Conservation (phyloP, 805 yeast species). For the Yamadazyma philogaea region DNA sequence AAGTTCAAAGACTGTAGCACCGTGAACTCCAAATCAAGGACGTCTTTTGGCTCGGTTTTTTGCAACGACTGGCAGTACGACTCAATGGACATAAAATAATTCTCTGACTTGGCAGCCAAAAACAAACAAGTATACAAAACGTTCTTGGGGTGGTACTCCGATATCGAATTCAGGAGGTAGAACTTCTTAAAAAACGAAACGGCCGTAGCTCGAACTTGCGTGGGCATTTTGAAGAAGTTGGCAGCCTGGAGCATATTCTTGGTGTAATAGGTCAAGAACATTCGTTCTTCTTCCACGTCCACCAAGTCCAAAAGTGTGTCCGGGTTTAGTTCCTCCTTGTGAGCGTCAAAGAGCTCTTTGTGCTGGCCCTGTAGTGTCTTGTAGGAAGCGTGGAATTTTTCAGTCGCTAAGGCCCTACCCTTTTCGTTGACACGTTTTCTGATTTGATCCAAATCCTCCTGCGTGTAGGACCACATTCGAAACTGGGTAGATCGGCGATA, state of each 20-base stretch:
- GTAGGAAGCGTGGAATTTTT: slow-evolving; percentile 26
- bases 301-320: slow-evolving; percentile 43
- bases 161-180: slow-evolving; percentile 73
- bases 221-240: slow-evolving; percentile 72
- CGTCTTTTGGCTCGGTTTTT: slow-evolving; percentile 61
- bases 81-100: slow-evolving; percentile 81
- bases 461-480: slow-evolving; percentile 79
- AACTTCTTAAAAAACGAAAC: slow-evolving; percentile 77
- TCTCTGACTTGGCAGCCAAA: slow-evolving; percentile 90
- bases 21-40: slow-evolving; percentile 75
- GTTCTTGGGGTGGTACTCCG: slow-evolving; percentile 85
- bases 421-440: slow-evolving; percentile 51
- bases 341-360: slow-evolving; percentile 26
- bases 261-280: slow-evolving; percentile 67
- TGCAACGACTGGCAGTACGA: slow-evolving; percentile 71
- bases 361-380: slow-evolving; percentile 18
- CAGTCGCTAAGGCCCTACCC: slow-evolving; percentile 44
- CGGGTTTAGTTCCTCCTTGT: slow-evolving; percentile 24
- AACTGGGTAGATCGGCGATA: slow-evolving; percentile 86
- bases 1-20: slow-evolving; percentile 73
- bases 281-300: slow-evolving; percentile 65
- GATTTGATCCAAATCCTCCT: slow-evolving; percentile 48
- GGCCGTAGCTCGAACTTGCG: slow-evolving; percentile 87
- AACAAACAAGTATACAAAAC: slow-evolving; percentile 72
- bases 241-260: slow-evolving; percentile 70